phyloP scores from a whole-genome alignment of 1,284 basidiomycete genomes.

The Tylopilus sp. region DNA sequence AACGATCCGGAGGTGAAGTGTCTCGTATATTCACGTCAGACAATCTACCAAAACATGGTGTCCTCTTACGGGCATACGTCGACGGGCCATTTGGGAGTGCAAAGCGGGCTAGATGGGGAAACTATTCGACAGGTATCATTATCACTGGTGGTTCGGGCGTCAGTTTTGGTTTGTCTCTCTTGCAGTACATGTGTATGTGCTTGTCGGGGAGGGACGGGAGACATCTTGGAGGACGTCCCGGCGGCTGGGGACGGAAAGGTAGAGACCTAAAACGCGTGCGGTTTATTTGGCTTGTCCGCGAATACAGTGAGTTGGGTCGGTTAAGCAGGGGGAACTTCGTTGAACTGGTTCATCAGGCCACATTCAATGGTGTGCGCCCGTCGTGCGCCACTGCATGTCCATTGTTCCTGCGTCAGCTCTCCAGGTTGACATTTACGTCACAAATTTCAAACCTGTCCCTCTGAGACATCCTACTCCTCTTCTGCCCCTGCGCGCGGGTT shows the following conservation, averaged over 20 bases:
- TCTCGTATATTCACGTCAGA: constrained; percentile 5
- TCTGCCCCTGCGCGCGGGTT: constrained; percentile 1
- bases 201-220: constrained; percentile 52
- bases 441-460: constrained; percentile 42
- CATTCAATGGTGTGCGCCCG: constrained; percentile 75
- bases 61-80: constrained; percentile 60
- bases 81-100: constrained; percentile 81
- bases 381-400: constrained; percentile 62
- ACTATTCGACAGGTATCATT: constrained; percentile 62
- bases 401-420: constrained; percentile 56
- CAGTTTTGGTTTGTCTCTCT: constrained; percentile 67
- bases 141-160: constrained; percentile 80
- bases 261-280: constrained; percentile 59
- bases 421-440: constrained; percentile 78
- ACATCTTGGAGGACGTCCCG: constrained; percentile 40
- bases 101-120: constrained; percentile 60
- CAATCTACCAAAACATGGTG: constrained; percentile 42
- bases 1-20: constrained; percentile 33
- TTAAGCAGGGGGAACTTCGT: neutral
- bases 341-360: constrained; percentile 50
- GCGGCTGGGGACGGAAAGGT: constrained; percentile 41
- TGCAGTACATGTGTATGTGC: constrained; percentile 66
- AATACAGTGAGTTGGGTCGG: constrained; percentile 57
- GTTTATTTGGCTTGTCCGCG: constrained; percentile 82
- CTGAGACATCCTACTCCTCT: constrained; percentile 2